Evolutionary conservation across 495 filamentous ascomycete species (phyloP).

Genomic region (Annulohypoxylon moriforme): DNA sequence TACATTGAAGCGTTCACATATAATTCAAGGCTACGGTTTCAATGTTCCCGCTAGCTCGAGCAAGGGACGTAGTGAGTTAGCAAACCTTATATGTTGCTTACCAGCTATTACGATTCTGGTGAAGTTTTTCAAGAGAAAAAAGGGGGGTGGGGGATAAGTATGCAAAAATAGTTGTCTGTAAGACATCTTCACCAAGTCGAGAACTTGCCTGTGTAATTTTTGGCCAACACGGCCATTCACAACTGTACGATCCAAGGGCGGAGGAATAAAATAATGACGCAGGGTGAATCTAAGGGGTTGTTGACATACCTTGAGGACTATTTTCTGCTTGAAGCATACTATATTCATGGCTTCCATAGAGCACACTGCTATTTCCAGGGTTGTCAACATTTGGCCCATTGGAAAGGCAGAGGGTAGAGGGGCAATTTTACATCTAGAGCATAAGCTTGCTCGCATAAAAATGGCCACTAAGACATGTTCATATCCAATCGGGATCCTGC

Average conservation of each 20-base stretch:
- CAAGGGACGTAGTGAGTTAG: constrained; percentile 14
- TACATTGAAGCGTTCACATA: background rate
- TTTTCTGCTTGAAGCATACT: background rate
- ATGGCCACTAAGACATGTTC: background rate
- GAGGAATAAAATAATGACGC: background rate
- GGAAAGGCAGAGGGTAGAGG: background rate
- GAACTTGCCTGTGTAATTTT: constrained; percentile 3
- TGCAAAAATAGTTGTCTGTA: constrained; percentile 45
- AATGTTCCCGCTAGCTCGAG: constrained; percentile 8
- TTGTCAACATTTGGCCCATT: background rate
- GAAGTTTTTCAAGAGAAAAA: constrained; percentile 38
- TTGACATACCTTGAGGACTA: background rate
- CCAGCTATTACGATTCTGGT: constrained; percentile 21
- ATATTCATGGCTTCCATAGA: background rate
- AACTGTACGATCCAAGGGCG: background rate
- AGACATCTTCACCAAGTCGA: constrained; percentile 25
- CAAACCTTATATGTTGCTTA: constrained; percentile 24
- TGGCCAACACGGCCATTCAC: background rate
- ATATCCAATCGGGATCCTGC: constrained; percentile 5
- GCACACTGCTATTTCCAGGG: background rate
- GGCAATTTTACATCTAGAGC: background rate
- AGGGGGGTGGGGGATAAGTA: constrained; percentile 35
- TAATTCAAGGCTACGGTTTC: background rate
- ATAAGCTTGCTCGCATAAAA: background rate
- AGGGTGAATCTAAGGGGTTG: background rate